Evolutionary conservation across 345 rosid genomes (phyloP).

Genomic region (Bretschneidera sinensis): DNA sequence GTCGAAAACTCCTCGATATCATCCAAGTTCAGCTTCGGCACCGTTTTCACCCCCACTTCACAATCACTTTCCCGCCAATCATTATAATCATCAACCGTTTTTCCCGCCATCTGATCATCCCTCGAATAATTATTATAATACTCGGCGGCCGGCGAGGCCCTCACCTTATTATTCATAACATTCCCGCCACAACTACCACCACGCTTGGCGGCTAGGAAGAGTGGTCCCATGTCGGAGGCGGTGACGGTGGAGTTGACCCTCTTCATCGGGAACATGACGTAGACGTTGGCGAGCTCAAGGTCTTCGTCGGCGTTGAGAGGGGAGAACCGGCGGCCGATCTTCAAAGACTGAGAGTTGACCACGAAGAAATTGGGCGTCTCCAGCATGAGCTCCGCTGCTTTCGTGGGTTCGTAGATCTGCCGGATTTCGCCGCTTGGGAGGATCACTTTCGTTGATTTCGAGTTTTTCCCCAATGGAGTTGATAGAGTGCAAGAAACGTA

Average conservation of each 20-base stretch:
- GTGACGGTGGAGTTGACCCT: conserved; percentile 53
- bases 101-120: no score
- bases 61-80: conserved; percentile 20
- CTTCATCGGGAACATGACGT: conserved; percentile 73
- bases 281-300: conserved; percentile 52
- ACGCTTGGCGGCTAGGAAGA: conserved; percentile 51
- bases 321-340: conserved; percentile 53
- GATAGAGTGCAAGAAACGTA: conserved; percentile 54
- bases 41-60: conserved; percentile 5
- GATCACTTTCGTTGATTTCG: conserved; percentile 47
- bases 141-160: conserved; percentile 30
- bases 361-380: conserved; percentile 80
- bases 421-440: conserved; percentile 67
- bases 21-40: conserved; percentile 46
- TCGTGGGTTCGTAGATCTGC: conserved; percentile 44
- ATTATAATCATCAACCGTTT: neutral
- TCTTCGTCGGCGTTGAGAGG: conserved; percentile 83
- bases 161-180: no score
- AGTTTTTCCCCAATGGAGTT: conserved; percentile 29
- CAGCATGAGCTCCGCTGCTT: conserved; percentile 86
- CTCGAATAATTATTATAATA: no score
- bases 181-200: conserved; percentile 31
- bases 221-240: conserved; percentile 56
- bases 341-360: conserved; percentile 58
- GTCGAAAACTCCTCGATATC: conserved; percentile 55